These are phyloP conservation scores for Teratosphaeria pseudoeucalypti DNA, from an alignment of 2,329 filamentous ascomycete species.

Conservation along the genomic window DNA sequence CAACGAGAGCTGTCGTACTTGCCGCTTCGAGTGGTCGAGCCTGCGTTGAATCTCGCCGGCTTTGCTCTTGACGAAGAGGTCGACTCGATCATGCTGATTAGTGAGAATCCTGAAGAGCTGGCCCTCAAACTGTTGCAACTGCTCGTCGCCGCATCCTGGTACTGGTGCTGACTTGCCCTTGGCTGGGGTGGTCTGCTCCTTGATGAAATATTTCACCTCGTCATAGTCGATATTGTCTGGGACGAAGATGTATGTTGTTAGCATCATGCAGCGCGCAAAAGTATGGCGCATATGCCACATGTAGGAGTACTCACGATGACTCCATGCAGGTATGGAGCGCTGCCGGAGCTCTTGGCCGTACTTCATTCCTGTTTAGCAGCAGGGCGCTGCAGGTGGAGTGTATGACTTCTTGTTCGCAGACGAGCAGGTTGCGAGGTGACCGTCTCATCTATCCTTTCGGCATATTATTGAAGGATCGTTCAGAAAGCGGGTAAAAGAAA, in stretches of 20 bases:
- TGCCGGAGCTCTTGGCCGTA: constrained; percentile 64
- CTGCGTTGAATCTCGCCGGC: constrained; percentile 64
- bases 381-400: neutral
- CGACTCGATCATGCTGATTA: constrained; percentile 65
- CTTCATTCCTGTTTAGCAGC: constrained; percentile 50
- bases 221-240: constrained; percentile 84
- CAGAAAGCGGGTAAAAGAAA: neutral
- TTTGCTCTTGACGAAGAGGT: constrained; percentile 71
- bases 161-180: constrained; percentile 63
- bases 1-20: constrained; percentile 16
- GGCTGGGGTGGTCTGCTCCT: constrained; percentile 62
- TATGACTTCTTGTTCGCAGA: neutral
- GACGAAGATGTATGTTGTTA: constrained; percentile 3
- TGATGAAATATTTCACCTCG: constrained; percentile 75
- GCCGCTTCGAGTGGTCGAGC: constrained; percentile 31
- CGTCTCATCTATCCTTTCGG: neutral
- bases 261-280: neutral
- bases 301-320: constrained; percentile 48
- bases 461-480: neutral
- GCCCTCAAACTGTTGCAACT: constrained; percentile 47
- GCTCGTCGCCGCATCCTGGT: constrained; percentile 49
- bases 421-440: neutral
- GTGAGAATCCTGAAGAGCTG: constrained; percentile 61
- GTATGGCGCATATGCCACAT: neutral
- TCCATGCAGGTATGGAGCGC: constrained; percentile 75